phyloP scores from a whole-genome alignment of 2,329 filamentous ascomycete species.

The Monosporascus sp. region DNA sequence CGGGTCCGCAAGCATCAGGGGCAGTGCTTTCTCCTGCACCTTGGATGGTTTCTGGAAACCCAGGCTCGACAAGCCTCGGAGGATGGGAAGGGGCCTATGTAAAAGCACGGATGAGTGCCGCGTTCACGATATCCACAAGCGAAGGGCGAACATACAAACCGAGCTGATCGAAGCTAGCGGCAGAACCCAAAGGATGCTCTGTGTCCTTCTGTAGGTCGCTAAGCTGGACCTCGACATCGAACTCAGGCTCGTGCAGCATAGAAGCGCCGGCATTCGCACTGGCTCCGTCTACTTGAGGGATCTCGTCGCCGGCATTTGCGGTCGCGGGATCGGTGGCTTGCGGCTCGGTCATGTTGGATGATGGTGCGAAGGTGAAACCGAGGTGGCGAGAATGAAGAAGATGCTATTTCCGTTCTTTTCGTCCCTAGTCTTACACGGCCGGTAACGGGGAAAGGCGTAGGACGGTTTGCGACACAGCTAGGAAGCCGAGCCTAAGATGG shows the following conservation, averaged over 20 bases:
- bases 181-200: constrained; percentile 81
- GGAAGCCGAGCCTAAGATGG: too few species aligned
- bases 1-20: constrained; percentile 81
- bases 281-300: constrained; percentile 31
- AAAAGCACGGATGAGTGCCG: constrained; percentile 1
- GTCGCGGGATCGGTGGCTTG: constrained; percentile 28
- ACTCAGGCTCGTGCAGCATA: constrained; percentile 64
- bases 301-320: constrained; percentile 19
- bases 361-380: not conserved
- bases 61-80: constrained; percentile 72
- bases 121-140: not conserved
- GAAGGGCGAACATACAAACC: constrained; percentile 59
- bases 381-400: not conserved
- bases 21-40: constrained; percentile 92
- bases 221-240: constrained; percentile 87
- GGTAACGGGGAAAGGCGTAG: too few species aligned
- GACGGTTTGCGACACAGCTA: too few species aligned
- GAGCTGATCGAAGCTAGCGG: constrained; percentile 77
- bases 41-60: constrained; percentile 95
- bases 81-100: constrained; percentile 35
- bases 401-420: not conserved
- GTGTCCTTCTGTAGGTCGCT: constrained; percentile 83
- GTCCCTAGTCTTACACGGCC: too few species aligned
- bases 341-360: constrained; percentile 38
- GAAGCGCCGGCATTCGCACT: constrained; percentile 39